These are phyloP conservation scores for Somion occarium DNA, from an alignment of 1,284 basidiomycete species.

Conservation along the genomic window DNA sequence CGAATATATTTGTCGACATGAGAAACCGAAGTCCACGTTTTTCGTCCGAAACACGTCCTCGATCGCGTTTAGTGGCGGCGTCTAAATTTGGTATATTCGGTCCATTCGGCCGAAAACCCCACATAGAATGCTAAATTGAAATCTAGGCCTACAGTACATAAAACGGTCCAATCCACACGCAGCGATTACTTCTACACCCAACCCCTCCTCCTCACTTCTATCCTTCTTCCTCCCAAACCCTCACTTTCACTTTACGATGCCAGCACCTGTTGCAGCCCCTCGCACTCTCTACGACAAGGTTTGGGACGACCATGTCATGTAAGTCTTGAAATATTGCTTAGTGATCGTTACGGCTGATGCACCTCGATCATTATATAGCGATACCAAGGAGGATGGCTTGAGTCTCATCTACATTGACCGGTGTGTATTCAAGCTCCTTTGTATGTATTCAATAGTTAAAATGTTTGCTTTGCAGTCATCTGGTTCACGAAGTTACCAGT, in stretches of 20 bases:
- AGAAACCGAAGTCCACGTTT: neutral
- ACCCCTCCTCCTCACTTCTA: neutral
- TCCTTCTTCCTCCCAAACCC: neutral
- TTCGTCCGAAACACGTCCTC: neutral
- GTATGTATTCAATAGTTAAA: constrained; percentile 8
- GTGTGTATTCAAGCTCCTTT: constrained; percentile 34
- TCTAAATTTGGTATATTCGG: neutral
- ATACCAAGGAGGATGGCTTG: constrained; percentile 77
- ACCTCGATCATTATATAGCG: constrained; percentile 35
- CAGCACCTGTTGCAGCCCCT: constrained; percentile 51
- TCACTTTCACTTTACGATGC: constrained; percentile 38
- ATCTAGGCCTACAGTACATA: neutral
- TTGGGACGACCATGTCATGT: constrained; percentile 95
- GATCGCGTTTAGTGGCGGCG: neutral
- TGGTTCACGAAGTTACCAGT: constrained; percentile 94
- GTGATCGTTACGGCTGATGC: neutral
- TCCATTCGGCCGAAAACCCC: neutral
- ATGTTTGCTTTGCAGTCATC: constrained; percentile 52
- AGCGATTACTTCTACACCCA: neutral
- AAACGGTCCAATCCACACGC: constrained; percentile 5
- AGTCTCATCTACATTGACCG: constrained; percentile 92
- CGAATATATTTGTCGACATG: neutral
- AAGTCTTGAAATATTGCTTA: constrained; percentile 23
- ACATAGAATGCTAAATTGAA: neutral
- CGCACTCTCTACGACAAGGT: constrained; percentile 95